Base-by-base conservation (phyloP, 768 basidiomycete species). In the Neoboletus brunneissimus region DNA sequence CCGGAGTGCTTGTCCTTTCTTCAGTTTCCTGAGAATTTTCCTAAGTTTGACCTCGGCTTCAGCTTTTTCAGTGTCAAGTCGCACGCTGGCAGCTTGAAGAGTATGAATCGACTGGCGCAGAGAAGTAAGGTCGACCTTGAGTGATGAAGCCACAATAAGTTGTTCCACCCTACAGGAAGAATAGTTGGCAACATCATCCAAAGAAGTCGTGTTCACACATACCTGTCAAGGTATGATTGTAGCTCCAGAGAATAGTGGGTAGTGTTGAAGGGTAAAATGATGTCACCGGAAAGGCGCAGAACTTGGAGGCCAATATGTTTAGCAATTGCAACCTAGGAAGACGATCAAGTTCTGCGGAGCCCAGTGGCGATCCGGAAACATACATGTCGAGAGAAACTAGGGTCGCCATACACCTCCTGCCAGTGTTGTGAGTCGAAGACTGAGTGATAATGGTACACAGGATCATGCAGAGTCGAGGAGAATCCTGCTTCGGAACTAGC, bases 351-450 rank as follows among this genome's bases (percentile, higher is more conserved):
- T 49, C n/a, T 56, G 35, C 38, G 31, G 41, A 15, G 18, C 53
- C 16, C 43, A 27, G 32, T 42, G 45, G 3, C 35, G 23, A 56
- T 27, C 52, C 10, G 34, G 46, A 53, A 35, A 72, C 80, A 56
- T 67, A 87, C 87, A 70, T 92, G 89, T 46, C 84, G 80, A 67
- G 82, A 74, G 76, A 90, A 94, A 20, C 81, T 83, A 37, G 87
- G 85, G 67, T 94, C 92, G 20, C 80, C 88, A 58, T 87, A 93
- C 51, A 79, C 65, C 60, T 89, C 85, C 68, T 88, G 86, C 85
- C 86, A 94, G 47, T 75, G 71, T 57, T 84, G 78, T 25, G 80
- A 82, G 67, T 93, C 90, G 63, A 88, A 92, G 55, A 89, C 79
- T 3, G 85, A 87, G 65, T 75, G 85, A 62, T 92, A 93, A 68